Evolutionary conservation across 441 rosid species (phyloP), one percentile per base, ranked within the genome.

Genomic region (Sinapis alba): DNA sequence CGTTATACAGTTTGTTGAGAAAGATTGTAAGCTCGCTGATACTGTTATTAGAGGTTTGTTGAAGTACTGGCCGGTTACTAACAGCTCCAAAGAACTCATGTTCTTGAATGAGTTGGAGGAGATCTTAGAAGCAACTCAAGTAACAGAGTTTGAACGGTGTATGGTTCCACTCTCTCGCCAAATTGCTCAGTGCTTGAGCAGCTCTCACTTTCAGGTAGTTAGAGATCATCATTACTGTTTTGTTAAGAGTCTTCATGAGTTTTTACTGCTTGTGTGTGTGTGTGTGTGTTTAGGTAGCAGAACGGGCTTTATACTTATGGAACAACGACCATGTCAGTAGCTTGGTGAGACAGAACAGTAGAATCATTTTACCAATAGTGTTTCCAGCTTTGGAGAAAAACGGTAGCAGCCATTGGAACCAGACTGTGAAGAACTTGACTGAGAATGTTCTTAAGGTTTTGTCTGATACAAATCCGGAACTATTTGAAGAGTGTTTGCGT

Each of bases 71-170:
- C 98, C 95, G 0, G 72, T 89, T 68, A 88, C 95, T 21, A 92
- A 92, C 77, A 90, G 96, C 77, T 84, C 94, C 50, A 92, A 92
- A 87, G 96, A 92, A 81, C 90, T 93, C 66, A 88, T 93, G 94
- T 93, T 89, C 80, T 87, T 93, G 66, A 86, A 85, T 82, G 98
- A 90, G 75, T 78, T 93, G 80, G 98, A 93, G 84, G 98, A 93
- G 76, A 81, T 84, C 26, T 70, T 93, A 56, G 98, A 93, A 86
- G 90, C 88, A 54, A 89, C 93, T 67, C 93, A 85, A 75, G 77
- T 74, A 30, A 66, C 89, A 12, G 98, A 93, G 78, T 93, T 93
- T 72, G 93, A 88, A 73, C 83, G 87, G 15, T 90, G 93, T 75
- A 87, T 89, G 95, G 85, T 89, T 41, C 93, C 97, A 1, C 83